Base-by-base conservation (phyloP, 1,284 basidiomycete species). In the Ustilago esculenta region DNA sequence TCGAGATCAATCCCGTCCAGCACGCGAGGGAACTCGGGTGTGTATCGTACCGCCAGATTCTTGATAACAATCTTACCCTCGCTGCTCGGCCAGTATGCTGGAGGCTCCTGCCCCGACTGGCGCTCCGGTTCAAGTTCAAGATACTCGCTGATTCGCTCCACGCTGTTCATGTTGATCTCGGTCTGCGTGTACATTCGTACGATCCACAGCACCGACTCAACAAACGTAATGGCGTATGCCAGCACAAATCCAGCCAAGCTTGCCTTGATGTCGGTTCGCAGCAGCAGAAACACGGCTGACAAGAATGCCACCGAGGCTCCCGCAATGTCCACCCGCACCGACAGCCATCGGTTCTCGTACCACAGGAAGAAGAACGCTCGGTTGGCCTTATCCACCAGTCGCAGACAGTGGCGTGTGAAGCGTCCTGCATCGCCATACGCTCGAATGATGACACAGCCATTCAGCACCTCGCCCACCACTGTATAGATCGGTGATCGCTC, bases 381-480 rank as follows among this genome's bases (percentile, higher is more conserved):
- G 49, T 77, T 76, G 44, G 86, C 85, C 51, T 90, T 86, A 58
- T 82, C 81, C 24, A 82, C 67, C 35, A 81, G 55, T 10, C 73
- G 58, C 42, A 82, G 63, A 45, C 77, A 79, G 54, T 77, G 73
- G 27, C 77, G 66, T 72, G 93, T 85, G 84, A 95, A 94, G n/a
- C 87, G 85, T 34, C 84, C 84, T 75, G 94, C 92, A 2, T 88
- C 90, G 9, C 90, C 90, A 83, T 94, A 96, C 0, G 92, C 94
- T 43, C 93, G 87, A 33, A 95, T 91, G n/a, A 90, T 89, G 39
- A 91, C 84, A 44, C 92, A 89, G 18, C 91, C 91, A 47, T 85
- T 86, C 33, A 93, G 84, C 12, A 92, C 84, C 77, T 94, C 91
- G 61, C 77, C 75, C 12, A 79, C 69, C 29, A 80, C 71, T 4